phyloP scores from a whole-genome alignment of 2,329 filamentous ascomycete genomes.

The Cytospora leucostoma region DNA sequence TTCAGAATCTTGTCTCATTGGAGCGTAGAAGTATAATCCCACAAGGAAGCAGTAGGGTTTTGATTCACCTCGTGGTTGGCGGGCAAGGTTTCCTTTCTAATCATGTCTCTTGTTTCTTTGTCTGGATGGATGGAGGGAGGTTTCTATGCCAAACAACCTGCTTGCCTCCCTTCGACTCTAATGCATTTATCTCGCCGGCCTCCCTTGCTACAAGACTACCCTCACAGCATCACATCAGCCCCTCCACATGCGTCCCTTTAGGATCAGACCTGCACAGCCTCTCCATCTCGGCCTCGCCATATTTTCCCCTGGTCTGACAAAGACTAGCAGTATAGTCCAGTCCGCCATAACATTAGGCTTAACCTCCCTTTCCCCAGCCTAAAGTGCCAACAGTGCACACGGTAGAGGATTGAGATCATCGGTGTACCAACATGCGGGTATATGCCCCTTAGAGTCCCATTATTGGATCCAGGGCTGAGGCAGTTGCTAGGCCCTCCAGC shows the following conservation, averaged over 20 bases:
- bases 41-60: neutral
- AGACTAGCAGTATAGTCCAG: constrained; percentile 13
- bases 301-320: neutral
- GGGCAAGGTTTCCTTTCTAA: constrained; percentile 21
- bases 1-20: neutral
- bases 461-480: constrained; percentile 11
- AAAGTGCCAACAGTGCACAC: constrained; percentile 16
- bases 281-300: constrained; percentile 6
- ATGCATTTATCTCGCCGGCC: constrained; percentile 25
- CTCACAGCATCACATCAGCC: constrained; percentile 1
- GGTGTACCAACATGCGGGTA: constrained; percentile 10
- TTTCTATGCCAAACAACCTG: constrained; percentile 30
- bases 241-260: constrained; percentile 2
- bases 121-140: constrained; percentile 24
- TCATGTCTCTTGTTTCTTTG: constrained; percentile 29
- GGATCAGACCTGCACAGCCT: neutral
- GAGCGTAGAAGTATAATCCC: neutral
- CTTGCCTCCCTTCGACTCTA: constrained; percentile 26
- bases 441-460: constrained; percentile 1
- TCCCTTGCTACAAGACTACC: neutral
- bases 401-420: constrained; percentile 5
- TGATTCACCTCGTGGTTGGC: neutral
- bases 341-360: constrained; percentile 18
- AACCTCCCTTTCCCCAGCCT: neutral
- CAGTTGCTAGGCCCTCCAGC: constrained; percentile 12